Percentiles rank a stretch among this genome's conserved stretches.
Conservation (phyloP, 2,329 filamentous ascomycete genomes). For the Ceratocystis diversiconidia region DNA sequence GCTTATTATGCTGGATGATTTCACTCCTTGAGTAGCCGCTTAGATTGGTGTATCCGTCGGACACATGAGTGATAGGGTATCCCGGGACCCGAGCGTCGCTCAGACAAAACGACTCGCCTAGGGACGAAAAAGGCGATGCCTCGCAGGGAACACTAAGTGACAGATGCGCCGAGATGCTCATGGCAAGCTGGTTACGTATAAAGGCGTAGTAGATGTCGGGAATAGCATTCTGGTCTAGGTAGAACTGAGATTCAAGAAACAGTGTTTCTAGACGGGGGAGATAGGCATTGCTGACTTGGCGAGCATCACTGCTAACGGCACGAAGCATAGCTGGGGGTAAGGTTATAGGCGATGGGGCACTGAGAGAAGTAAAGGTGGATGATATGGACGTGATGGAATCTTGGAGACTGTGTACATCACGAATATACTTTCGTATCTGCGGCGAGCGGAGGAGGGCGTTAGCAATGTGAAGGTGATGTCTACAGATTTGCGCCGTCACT, state of each 20-base stretch:
- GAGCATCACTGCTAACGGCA: constrained; percentile 33
- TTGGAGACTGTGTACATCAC: constrained; percentile 32
- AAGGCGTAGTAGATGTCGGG: constrained; percentile 38
- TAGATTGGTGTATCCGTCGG: constrained; percentile 38
- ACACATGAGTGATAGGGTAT: constrained; percentile 36
- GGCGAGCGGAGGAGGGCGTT: neutral
- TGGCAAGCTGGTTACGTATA: constrained; percentile 37
- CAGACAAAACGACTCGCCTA: constrained; percentile 45
- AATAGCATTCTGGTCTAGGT: constrained; percentile 32
- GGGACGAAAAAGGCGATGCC: constrained; percentile 33
- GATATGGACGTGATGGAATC: constrained; percentile 29
- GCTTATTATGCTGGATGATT: constrained; percentile 35
- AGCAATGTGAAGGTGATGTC: neutral
- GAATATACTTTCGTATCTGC: constrained; percentile 32
- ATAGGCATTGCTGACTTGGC: constrained; percentile 30
- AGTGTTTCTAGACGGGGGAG: constrained; percentile 34
- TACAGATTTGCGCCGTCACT: constrained; percentile 18
- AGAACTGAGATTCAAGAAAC: constrained; percentile 30
- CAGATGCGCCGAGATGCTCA: constrained; percentile 33
- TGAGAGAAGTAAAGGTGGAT: constrained; percentile 32
- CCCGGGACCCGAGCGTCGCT: constrained; percentile 37
- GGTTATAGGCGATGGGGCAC: constrained; percentile 29
- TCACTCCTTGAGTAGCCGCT: constrained; percentile 36
- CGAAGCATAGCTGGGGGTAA: constrained; percentile 30
- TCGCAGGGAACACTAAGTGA: constrained; percentile 26